Conservation (phyloP, 1,284 basidiomycete genomes). For the Ceratobasidium sp. region DNA sequence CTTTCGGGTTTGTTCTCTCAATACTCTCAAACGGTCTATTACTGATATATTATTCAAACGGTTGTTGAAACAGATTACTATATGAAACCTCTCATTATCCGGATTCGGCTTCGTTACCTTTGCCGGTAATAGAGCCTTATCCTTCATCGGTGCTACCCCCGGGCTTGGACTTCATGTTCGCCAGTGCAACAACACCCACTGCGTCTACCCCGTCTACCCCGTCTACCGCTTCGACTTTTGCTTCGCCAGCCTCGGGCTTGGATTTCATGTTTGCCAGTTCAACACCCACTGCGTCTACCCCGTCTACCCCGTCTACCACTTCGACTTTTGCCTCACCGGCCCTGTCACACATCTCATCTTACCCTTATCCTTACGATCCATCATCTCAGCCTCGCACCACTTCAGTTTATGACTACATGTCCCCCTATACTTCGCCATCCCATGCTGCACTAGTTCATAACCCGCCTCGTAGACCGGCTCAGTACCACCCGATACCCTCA, state of each 20-base stretch:
- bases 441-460: neutral
- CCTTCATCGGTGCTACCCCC: neutral
- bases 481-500: neutral
- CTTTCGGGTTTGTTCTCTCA: neutral
- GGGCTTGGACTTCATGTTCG: neutral
- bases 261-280: neutral
- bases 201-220: constrained; percentile 1
- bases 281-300: neutral
- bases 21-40: neutral
- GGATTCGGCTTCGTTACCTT: neutral
- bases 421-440: neutral
- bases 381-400: too few relatives aligned
- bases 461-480: neutral
- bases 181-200: neutral
- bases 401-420: neutral
- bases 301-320: neutral
- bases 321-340: neutral
- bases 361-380: neutral
- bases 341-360: neutral
- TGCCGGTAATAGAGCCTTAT: neutral
- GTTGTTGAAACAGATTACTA: neutral
- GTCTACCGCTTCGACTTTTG: neutral
- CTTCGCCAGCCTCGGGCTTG: neutral
- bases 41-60: neutral
- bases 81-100: neutral